These are phyloP conservation scores for Leucoagaricus sp. DNA, from an alignment of 1,284 basidiomycete species.

Conservation along the genomic window DNA sequence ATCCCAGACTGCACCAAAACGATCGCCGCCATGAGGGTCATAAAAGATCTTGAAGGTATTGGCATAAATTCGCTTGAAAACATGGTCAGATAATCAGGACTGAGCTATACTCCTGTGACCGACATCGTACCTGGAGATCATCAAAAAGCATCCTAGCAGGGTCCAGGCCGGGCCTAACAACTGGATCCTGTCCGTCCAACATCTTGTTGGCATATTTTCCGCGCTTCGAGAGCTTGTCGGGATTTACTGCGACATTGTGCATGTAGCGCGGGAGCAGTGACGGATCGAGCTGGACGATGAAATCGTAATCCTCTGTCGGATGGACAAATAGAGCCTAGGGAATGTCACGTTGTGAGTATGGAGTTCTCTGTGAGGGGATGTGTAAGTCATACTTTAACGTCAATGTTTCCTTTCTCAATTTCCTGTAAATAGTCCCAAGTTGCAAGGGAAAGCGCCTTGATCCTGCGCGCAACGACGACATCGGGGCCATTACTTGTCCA, in stretches of 20 bases:
- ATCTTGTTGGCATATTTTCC: constrained; percentile 52
- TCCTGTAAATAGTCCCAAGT: constrained; percentile 54
- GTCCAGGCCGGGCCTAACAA: constrained; percentile 75
- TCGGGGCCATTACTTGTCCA: constrained; percentile 76
- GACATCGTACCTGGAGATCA: constrained; percentile 65
- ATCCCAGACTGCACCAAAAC: constrained; percentile 89
- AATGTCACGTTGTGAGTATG: constrained; percentile 8
- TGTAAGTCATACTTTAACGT: constrained; percentile 50
- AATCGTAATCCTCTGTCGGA: constrained; percentile 84
- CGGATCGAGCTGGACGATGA: constrained; percentile 78
- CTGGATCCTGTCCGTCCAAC: constrained; percentile 23
- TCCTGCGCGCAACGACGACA: constrained; percentile 68
- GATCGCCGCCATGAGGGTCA: constrained; percentile 80
- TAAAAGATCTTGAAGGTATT: constrained; percentile 86
- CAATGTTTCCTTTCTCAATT: constrained; percentile 46
- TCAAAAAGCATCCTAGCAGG: constrained; percentile 70
- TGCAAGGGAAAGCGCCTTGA: constrained; percentile 73
- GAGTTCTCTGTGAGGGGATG: background rate
- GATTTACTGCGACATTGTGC: constrained; percentile 60
- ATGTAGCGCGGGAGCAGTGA: constrained; percentile 70
- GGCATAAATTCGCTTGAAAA: constrained; percentile 56
- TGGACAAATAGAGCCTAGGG: constrained; percentile 82
- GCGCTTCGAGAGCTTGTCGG: constrained; percentile 43
- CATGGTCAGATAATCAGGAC: background rate
- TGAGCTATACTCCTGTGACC: background rate